A percentile compares a stretch with the other conserved stretches of the same genome.
phyloP scores from a whole-genome alignment of 306 rosid species.

The Lagenaria siceraria region DNA sequence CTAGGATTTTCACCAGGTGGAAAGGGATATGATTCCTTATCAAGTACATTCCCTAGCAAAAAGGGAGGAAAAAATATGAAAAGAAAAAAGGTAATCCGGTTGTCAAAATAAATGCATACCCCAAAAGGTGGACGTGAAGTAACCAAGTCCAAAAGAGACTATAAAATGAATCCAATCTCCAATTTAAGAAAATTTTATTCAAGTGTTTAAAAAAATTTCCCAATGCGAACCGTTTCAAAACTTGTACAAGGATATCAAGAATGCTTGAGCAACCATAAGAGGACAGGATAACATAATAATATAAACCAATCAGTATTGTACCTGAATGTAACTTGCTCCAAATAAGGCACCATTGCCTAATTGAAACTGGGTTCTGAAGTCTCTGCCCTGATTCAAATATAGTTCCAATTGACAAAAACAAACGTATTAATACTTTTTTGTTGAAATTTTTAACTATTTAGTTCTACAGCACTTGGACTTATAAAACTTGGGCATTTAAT shows the following conservation, averaged over 20 bases:
- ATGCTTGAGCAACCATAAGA: neutral
- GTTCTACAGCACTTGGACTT: neutral
- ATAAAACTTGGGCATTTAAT: neutral
- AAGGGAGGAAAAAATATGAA: neutral
- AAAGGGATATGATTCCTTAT: neutral
- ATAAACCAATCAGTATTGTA: constrained; percentile 10
- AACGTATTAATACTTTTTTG: neutral
- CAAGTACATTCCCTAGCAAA: neutral
- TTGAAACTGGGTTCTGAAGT: constrained; percentile 80
- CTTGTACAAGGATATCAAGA: neutral
- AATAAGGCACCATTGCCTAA: constrained; percentile 90
- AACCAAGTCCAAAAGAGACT: neutral
- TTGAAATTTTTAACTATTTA: neutral
- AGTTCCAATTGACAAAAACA: neutral
- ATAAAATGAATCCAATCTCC: neutral
- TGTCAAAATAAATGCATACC: neutral
- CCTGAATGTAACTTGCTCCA: constrained; percentile 97
- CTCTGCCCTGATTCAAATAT: constrained; percentile 53
- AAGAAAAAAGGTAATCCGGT: neutral
- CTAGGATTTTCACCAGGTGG: neutral
- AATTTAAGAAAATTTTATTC: neutral
- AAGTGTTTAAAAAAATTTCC: neutral
- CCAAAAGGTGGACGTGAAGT: neutral
- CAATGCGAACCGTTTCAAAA: neutral
- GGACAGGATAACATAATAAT: constrained; percentile 1